Conservation (phyloP, 2,329 filamentous ascomycete genomes). For the Ceratocystiopsis sp. region DNA sequence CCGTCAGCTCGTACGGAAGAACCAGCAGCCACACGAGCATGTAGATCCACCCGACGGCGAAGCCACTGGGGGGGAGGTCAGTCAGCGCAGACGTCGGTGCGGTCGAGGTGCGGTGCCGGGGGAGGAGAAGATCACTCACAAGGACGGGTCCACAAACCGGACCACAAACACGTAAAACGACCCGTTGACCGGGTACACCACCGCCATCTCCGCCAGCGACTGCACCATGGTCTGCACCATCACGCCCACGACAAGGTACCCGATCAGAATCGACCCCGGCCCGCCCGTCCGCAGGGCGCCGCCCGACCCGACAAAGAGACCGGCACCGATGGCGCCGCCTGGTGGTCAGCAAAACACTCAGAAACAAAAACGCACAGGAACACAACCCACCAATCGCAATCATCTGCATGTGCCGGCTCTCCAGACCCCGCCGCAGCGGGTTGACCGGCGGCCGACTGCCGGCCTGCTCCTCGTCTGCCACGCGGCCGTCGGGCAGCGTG, state of each 20-base stretch:
- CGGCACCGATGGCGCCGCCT: slow-evolving; percentile 31
- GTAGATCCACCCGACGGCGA: slow-evolving; percentile 37
- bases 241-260: slow-evolving; percentile 36
- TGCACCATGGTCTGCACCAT: slow-evolving; percentile 43
- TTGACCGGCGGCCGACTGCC: not conserved
- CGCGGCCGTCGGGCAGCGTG: no score
- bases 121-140: slow-evolving; percentile 16
- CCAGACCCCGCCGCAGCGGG: slow-evolving; percentile 20
- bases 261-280: slow-evolving; percentile 30
- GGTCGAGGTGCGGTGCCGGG: no score
- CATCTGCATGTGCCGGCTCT: slow-evolving; percentile 27
- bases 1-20: slow-evolving; percentile 36
- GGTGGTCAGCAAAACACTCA: not conserved
- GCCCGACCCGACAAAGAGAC: slow-evolving; percentile 55
- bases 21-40: slow-evolving; percentile 30
- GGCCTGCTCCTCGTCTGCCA: no score
- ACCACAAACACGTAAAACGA: slow-evolving; percentile 45
- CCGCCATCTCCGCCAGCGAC: slow-evolving; percentile 42
- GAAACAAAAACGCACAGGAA: not conserved
- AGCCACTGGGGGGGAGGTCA: slow-evolving; percentile 20
- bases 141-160: slow-evolving; percentile 43
- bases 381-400: slow-evolving; percentile 24
- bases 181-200: slow-evolving; percentile 42
- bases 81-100: no score
- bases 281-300: slow-evolving; percentile 42